Base-by-base conservation (phyloP, 371 early-diverging fungal genomes). In the Mucor indicus region DNA sequence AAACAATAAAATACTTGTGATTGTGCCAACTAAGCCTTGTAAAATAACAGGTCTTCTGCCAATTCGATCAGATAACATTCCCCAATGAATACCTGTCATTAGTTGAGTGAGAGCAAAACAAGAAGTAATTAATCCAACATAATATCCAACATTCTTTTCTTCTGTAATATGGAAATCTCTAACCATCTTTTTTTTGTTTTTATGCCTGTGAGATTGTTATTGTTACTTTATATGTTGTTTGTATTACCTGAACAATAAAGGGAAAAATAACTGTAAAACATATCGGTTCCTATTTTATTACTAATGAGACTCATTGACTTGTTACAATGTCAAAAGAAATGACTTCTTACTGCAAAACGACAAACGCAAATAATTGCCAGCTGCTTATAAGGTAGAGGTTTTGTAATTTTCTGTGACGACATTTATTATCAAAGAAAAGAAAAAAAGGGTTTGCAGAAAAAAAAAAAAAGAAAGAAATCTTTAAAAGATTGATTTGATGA, bases 41-140 rank as follows among this genome's bases (percentile, higher is more conserved):
- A 94, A 60, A 10, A 94, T 61, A 1, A 93, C 85, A 0, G 94
- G 93, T 25, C 87, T 54, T 32, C 96, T 74, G 12, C 75, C 75
- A 23, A 71, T 72, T 22, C 83, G 74, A 64, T 91, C 90, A 5
- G 85, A 83, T 10, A 87, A 55, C 29, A 72, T 74, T 4, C 82
- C 83, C 83, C 86, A 86, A 41, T 61, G 64, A 9, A 75, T 64
- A n/a, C 80, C 79, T 25, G 78, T 77, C 24, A 73, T 38, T 16
- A 83, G 55, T 48, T 89, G 89, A 47, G 80, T 65, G 10, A 85
- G 24, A 4, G 86, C 79, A 60, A 89, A 88, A 2, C 75, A 68
- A 6, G 83, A 65, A 9, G 81, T 80, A 29, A 89, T 57, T 7
- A 83, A 40, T 5, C 86, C 84, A 12, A 81, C 83, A 53, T 86